Conservation (phyloP, 2,329 filamentous ascomycete species). For the Calonectria ilicicola region DNA sequence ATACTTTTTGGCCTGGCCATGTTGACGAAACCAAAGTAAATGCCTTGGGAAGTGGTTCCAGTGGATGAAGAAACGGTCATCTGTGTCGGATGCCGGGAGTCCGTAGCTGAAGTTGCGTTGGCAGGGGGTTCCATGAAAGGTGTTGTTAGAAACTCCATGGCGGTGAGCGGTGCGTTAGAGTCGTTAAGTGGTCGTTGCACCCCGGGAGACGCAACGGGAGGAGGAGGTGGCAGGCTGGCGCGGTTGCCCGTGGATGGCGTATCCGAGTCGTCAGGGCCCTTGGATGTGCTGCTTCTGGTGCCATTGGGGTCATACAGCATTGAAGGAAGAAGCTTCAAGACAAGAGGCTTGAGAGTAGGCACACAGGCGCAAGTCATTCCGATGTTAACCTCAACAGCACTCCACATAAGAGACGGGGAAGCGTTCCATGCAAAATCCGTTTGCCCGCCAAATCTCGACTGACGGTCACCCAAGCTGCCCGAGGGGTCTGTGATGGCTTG, state of each 20-base stretch:
- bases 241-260: conserved; percentile 39
- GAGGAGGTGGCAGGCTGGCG: conserved; percentile 39
- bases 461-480: conserved; percentile 49
- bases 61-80: conserved; percentile 52
- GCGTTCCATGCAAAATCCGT: conserved; percentile 78
- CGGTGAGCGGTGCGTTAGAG: conserved; percentile 48
- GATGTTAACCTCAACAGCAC: conserved; percentile 88
- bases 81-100: conserved; percentile 28
- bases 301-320: conserved; percentile 67
- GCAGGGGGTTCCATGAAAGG: conserved; percentile 47
- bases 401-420: conserved; percentile 92
- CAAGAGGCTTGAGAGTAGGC: conserved; percentile 89
- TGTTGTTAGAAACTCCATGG: conserved; percentile 61
- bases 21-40: conserved; percentile 84
- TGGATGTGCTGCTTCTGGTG: conserved; percentile 47
- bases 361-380: conserved; percentile 93
- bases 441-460: conserved; percentile 63
- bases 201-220: conserved; percentile 34
- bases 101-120: conserved; percentile 18
- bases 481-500: conserved; percentile 68
- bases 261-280: conserved; percentile 47
- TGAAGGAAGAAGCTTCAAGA: conserved; percentile 71
- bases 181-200: conserved; percentile 36
- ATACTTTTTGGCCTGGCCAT: conserved; percentile 77
- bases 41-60: conserved; percentile 53